Conservation (phyloP, 2,329 filamentous ascomycete genomes). For the Hypoxylon sp. region DNA sequence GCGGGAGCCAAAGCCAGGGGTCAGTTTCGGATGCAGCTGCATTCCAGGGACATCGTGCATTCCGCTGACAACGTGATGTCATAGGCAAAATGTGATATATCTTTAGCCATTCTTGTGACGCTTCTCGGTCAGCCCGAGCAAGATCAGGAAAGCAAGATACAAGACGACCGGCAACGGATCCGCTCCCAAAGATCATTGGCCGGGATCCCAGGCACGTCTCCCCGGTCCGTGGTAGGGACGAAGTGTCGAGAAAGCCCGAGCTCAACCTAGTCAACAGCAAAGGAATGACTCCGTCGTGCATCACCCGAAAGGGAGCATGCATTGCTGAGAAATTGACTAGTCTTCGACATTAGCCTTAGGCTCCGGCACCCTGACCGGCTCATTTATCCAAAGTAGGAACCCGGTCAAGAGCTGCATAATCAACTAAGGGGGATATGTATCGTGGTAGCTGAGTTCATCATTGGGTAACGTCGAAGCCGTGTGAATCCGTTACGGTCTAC, state of each 20-base stretch:
- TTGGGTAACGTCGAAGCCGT: constrained; percentile 9
- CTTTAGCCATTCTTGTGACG: constrained; percentile 10
- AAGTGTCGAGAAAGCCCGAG: constrained; percentile 12
- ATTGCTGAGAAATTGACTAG: constrained; percentile 12
- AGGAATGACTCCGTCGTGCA: constrained; percentile 22
- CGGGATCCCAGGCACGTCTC: constrained; percentile 12
- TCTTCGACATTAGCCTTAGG: constrained; percentile 6
- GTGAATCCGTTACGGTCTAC: constrained; percentile 8
- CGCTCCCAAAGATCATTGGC: constrained; percentile 17
- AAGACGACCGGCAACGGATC: constrained; percentile 12
- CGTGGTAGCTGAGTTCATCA: constrained; percentile 5
- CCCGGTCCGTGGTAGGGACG: constrained; percentile 24
- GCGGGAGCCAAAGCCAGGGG: constrained; percentile 5
- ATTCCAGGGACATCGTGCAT: constrained; percentile 15
- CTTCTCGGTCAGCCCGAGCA: constrained; percentile 8
- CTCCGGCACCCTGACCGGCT: constrained; percentile 1
- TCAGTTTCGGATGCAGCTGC: constrained; percentile 19
- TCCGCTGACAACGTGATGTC: constrained; percentile 33
- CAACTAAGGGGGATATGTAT: constrained; percentile 5
- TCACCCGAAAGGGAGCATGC: constrained; percentile 5
- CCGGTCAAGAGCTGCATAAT: constrained; percentile 11
- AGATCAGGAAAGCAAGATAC: constrained; percentile 9
- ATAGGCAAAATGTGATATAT: constrained; percentile 29
- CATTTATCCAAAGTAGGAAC: constrained; percentile 2
- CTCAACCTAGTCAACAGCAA: constrained; percentile 23